Base-by-base conservation (phyloP, 2,329 filamentous ascomycete genomes). In the Didymella lethalis region DNA sequence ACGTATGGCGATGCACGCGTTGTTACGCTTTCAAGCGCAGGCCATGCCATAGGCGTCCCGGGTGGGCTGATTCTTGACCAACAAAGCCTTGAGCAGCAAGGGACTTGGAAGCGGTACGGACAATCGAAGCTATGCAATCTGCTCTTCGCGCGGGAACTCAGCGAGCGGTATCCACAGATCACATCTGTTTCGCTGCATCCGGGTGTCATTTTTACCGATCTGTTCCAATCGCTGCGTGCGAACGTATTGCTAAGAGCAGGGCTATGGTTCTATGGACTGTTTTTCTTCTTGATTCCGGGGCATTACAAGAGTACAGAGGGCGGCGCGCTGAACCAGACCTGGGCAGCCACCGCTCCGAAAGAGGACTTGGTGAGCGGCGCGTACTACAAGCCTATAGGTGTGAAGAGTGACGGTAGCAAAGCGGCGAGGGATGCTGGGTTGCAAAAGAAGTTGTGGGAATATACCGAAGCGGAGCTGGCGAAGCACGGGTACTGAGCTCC, bases 111-210 rank as follows among this genome's bases (percentile, higher is more conserved):
- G 4, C 78, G 81, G 26, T 85, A 85, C 68, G 81, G 80, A 4
- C 76, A 80, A 41, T 79, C 77, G 31, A 85, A 85, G 62, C 75
- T 85, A 5, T 81, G 82, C 4, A 84, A 84, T 44, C 71, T 85
- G 12, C 76, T 84, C 0, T 83, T 79, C 64, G 72, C 80, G 0
- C 66, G 73, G 7, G 74, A 80, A 41, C 72, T 84, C 2, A 79
- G 80, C 0, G 57, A 67, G 14, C 75, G 74, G 0, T 81, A 84
- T 60, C 82, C 83, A 1, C 54, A 72, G 3, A 77, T 85, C 51
- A 82, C 76, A 0, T 72, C 72, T 7, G 76, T 80, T 0, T 73
- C 79, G 0, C 62, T 84, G 4, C 83, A 85, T 59, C 83, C 83
- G 0, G 83, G 83, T 12, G 74, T 81, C 23, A 80, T 84, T 18